A percentile compares a stretch with the other conserved stretches of the same genome.
phyloP scores from a whole-genome alignment of 768 basidiomycete species.

The Phanerochaete carnosa region DNA sequence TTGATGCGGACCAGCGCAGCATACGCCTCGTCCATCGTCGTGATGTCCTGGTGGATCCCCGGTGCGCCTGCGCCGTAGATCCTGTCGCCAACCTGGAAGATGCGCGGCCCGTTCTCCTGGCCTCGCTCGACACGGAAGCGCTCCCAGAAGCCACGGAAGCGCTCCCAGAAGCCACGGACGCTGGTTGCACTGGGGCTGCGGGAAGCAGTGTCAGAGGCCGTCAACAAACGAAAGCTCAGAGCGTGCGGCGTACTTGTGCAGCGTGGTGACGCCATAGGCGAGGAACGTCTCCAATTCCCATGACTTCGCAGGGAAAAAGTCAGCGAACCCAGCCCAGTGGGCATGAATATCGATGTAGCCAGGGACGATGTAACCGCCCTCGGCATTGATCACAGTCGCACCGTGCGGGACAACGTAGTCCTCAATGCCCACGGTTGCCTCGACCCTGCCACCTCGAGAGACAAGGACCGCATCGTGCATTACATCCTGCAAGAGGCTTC shows the following conservation, averaged over 20 bases:
- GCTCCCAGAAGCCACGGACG: conserved; percentile 57
- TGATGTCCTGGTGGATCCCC: conserved; percentile 58
- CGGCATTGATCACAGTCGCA: conserved; percentile 45
- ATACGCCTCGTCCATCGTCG: conserved; percentile 55
- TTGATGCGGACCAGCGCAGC: conserved; percentile 68
- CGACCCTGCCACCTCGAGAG: conserved; percentile 54
- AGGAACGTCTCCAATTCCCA: conserved; percentile 78
- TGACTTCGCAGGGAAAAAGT: conserved; percentile 56
- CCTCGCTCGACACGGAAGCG: conserved; percentile 69
- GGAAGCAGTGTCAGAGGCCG: background rate
- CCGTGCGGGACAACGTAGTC: conserved; percentile 36
- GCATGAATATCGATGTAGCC: conserved; percentile 79
- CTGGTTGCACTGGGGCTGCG: conserved; percentile 61
- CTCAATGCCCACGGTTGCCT: conserved; percentile 22
- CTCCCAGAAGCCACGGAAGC: too few species aligned
- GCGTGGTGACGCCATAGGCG: conserved; percentile 71
- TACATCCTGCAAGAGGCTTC: conserved; percentile 45
- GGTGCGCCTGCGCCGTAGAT: conserved; percentile 53
- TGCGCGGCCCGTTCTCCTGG: conserved; percentile 64
- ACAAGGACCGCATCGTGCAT: conserved; percentile 51
- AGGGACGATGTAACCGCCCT: conserved; percentile 63
- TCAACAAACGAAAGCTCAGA: background rate
- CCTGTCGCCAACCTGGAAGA: conserved; percentile 65
- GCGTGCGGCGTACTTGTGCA: conserved; percentile 64
- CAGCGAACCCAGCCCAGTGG: conserved; percentile 59